Base-by-base conservation (phyloP, 345 rosid species). In the Pistacia integerrima region DNA sequence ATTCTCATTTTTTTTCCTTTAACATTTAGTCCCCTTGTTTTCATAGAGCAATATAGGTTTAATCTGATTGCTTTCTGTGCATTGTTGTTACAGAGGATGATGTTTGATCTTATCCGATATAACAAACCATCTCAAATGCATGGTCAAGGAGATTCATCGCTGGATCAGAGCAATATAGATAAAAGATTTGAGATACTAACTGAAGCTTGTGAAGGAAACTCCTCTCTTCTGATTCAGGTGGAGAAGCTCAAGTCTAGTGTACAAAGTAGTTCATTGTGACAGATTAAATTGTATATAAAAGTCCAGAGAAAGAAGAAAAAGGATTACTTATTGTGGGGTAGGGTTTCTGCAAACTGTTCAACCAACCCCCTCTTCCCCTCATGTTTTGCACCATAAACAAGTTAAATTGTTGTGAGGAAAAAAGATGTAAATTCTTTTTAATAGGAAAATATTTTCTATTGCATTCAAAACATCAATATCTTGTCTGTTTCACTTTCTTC, bases 201-300 rank as follows among this genome's bases (percentile, higher is more conserved):
- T 60, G 92, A 85, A 69, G 92, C 92, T 14, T 92, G 97, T 51
- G 86, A 92, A 72, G 88, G 92, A 51, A 86, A 85, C 80, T 81
- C 89, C 0, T 79, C 89, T 36, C 93, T 93, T 25, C 38, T 90
- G 81, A 78, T 69, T 55, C 85, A 83, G 82, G 81, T 92, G 22
- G 92, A 89, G 71, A 91, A 89, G 80, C 89, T 94, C 56, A 84
- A 82, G 79, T 73, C 79, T 25, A 64, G 69, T 72, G 72, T 16
- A 12, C 60, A 74, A 41, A 66, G 56, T 51, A 69, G 4, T 14
- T 57, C 56, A 13, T 62, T 51, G 20, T 58, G 49, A 72, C n/a
- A 46, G 28, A 48, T 38, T 5, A 25, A 49, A 64, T 61, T 41
- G 58, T 30, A 8, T 2, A 18, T 20, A 35, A 8, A 25, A 25